Base-by-base conservation (phyloP, 2,329 filamentous ascomycete genomes). In the Tolypocladium inflatum region DNA sequence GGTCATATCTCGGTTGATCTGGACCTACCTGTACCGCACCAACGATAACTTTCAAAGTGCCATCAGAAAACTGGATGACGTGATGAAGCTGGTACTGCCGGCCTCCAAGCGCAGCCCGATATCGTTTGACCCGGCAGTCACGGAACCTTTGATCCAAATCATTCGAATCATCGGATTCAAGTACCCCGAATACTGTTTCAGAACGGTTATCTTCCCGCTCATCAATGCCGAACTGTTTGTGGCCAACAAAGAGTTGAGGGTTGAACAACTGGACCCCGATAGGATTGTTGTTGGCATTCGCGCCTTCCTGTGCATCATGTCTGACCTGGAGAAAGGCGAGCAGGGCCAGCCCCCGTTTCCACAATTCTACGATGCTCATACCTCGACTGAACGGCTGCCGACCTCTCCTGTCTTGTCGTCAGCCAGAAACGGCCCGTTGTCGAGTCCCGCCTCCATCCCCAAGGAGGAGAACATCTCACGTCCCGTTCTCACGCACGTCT, bases 231-330 rank as follows among this genome's bases (percentile, higher is more conserved):
- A 97, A 56, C 78, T 91, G n/a, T 94, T 97, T 69, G 80, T 83
- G 35, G 84, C 86, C 21, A 78, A 90, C 62, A 81, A 87, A 66
- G 90, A 96, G 51, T 76, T 94, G 48, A 91, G 85, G 68, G 89
- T 97, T 35, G 94, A 97, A 68, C 90, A 95, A 67, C 81, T 99
- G 61, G 94, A 99, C 61, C 94, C 95, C 0, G 95, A 99, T 68
- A 88, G 90, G 66, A 96, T 97, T 75, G 93, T 97, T n/a, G 89
- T 99, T 64, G 94, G 92, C 3, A 99, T 99, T 62, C 85, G 91
- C 62, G 90, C 94, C 3, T 99, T 97, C 69, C 79, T 99, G 35
- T 90, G 89, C 38, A 91, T 97, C 64, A 93, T 99, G 84, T 83
- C 89, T 0, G 94, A 99, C 70, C 78, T 97, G 33, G 94, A 99